phyloP scores from a whole-genome alignment of 352 stramenopile species.

The Pythium sukuiense region DNA sequence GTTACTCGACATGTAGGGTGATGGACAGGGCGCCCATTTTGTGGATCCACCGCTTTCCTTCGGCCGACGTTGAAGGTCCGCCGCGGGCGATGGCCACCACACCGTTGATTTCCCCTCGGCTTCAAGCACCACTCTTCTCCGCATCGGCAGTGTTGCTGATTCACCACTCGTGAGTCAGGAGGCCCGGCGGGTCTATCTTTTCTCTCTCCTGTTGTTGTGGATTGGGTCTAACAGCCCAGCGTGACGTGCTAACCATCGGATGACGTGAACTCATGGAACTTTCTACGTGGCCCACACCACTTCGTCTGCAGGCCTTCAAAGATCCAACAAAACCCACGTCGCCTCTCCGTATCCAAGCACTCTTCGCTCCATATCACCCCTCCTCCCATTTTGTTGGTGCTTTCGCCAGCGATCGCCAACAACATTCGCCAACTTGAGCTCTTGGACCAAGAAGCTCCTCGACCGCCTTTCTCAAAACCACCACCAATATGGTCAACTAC shows the following conservation, averaged over 20 bases:
- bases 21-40: background rate
- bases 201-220: background rate
- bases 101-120: slow-evolving; percentile 7
- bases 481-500: slow-evolving; percentile 41
- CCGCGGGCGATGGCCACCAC: background rate
- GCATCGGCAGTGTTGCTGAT: background rate
- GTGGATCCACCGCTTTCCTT: background rate
- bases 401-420: background rate
- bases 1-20: background rate
- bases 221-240: background rate
- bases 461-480: background rate
- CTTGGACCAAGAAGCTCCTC: slow-evolving; percentile 1
- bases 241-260: background rate
- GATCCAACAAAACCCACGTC: slow-evolving; percentile 16
- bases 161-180: background rate
- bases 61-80: background rate
- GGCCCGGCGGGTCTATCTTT: no score
- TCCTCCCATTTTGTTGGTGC: slow-evolving; percentile 8
- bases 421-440: slow-evolving; percentile 23
- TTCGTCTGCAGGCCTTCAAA: slow-evolving; percentile 10
- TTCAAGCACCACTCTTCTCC: background rate
- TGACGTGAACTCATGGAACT: slow-evolving; percentile 9
- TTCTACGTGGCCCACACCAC: slow-evolving; percentile 6
- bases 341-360: background rate
- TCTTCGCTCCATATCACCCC: background rate